Percentiles rank a stretch among this genome's conserved stretches.
These are phyloP conservation scores for Scedosporium minutisporum DNA, from an alignment of 2,329 filamentous ascomycete genomes.

Conservation along the genomic window DNA sequence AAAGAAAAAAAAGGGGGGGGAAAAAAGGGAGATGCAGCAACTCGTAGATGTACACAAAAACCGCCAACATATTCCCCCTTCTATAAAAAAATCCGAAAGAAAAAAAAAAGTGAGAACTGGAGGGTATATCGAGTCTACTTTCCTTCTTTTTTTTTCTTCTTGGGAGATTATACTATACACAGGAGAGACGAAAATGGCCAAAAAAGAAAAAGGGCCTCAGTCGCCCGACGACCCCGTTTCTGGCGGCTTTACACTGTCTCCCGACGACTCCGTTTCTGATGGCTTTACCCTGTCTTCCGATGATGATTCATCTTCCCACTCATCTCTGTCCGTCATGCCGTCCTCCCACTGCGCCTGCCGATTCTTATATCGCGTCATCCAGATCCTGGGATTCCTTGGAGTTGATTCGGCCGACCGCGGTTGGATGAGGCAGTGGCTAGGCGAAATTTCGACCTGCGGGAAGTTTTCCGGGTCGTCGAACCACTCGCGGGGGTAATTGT, in stretches of 20 bases:
- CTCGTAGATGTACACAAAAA: too few relatives aligned
- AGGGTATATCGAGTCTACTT: background rate
- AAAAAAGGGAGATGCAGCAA: too few relatives aligned
- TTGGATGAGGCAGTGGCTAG: background rate
- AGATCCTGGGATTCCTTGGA: background rate
- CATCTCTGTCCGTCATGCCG: too few relatives aligned
- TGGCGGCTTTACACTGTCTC: too few relatives aligned
- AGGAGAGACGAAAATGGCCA: background rate
- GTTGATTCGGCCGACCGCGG: background rate
- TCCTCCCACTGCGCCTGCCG: too few relatives aligned
- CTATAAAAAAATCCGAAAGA: background rate
- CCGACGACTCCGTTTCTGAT: too few relatives aligned
- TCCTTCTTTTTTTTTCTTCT: background rate
- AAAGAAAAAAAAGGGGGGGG: too few relatives aligned
- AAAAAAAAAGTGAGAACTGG: background rate
- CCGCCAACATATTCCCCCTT: too few relatives aligned
- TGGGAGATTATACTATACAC: background rate
- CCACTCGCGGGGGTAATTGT: constrained; percentile 3
- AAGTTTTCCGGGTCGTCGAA: background rate
- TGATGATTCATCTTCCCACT: too few relatives aligned
- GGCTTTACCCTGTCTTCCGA: too few relatives aligned
- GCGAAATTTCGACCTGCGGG: background rate
- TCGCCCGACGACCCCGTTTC: too few relatives aligned
- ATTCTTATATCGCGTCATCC: background rate
- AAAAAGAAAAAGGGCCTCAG: too few relatives aligned